Evolutionary conservation across 305 asterid species (phyloP).

Genomic region (Fraxinus velutina): DNA sequence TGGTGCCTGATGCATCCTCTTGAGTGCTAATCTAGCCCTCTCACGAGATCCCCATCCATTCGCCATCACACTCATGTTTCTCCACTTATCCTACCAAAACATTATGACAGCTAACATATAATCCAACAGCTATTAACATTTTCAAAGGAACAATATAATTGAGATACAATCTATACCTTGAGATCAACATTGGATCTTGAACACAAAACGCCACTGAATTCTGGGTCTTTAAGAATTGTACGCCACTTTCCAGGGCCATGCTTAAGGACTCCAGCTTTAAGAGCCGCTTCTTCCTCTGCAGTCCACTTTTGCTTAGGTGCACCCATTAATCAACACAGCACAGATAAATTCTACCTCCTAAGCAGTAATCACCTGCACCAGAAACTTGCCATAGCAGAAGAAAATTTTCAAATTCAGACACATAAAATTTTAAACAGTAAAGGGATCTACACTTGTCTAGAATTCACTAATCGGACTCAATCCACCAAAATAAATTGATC

Average conservation of each 20-base stretch:
- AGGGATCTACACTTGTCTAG: background rate
- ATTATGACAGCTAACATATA: slow-evolving; percentile 13
- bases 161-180: slow-evolving; percentile 47
- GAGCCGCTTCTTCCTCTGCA: slow-evolving; percentile 97
- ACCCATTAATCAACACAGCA: slow-evolving; percentile 52
- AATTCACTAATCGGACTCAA: background rate
- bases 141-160: background rate
- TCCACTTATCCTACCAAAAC: slow-evolving; percentile 80
- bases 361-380: slow-evolving; percentile 21
- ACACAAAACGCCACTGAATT: slow-evolving; percentile 70
- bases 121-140: background rate
- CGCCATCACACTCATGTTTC: slow-evolving; percentile 97
- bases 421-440: background rate
- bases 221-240: slow-evolving; percentile 90
- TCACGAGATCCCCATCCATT: slow-evolving; percentile 79
- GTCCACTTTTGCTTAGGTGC: slow-evolving; percentile 99
- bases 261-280: slow-evolving; percentile 90
- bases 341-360: background rate
- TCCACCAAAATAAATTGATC: background rate
- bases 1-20: slow-evolving; percentile 53
- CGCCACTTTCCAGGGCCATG: slow-evolving; percentile 99
- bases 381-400: background rate
- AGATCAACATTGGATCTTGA: slow-evolving; percentile 93
- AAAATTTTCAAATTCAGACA: background rate
- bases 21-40: slow-evolving; percentile 69